Conservation (phyloP, 2,329 filamentous ascomycete genomes). For the Pseudogymnoascus sp. region DNA sequence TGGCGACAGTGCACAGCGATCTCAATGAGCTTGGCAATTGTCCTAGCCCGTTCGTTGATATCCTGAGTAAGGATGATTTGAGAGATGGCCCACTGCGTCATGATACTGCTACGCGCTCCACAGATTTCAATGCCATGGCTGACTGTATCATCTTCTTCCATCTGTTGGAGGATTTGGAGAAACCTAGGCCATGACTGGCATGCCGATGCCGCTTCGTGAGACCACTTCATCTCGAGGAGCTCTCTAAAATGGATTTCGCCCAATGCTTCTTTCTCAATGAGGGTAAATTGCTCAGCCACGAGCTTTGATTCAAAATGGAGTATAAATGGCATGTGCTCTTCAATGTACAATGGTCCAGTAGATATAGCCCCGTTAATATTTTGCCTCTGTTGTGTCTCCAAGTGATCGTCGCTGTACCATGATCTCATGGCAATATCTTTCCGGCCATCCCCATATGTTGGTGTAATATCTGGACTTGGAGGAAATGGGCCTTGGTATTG, state of each 20-base stretch:
- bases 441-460: constrained; percentile 13
- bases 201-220: constrained; percentile 55
- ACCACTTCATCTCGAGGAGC: constrained; percentile 71
- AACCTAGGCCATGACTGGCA: constrained; percentile 77
- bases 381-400: constrained; percentile 1
- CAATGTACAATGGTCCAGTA: neutral
- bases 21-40: constrained; percentile 74
- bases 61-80: constrained; percentile 68
- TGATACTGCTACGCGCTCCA: constrained; percentile 78
- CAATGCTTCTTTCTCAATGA: constrained; percentile 78
- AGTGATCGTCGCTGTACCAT: neutral
- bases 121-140: constrained; percentile 64
- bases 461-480: constrained; percentile 26
- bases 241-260: constrained; percentile 87
- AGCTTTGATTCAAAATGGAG: constrained; percentile 71
- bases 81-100: constrained; percentile 79
- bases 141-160: constrained; percentile 20
- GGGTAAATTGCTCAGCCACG: constrained; percentile 72
- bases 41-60: constrained; percentile 63
- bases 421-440: neutral
- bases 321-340: constrained; percentile 64
- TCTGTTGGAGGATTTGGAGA: constrained; percentile 60
- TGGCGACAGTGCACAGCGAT: constrained; percentile 67
- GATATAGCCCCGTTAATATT: constrained; percentile 2
- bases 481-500: constrained; percentile 15